Base-by-base conservation (phyloP, 768 basidiomycete genomes). In the Amanita rimosa region DNA sequence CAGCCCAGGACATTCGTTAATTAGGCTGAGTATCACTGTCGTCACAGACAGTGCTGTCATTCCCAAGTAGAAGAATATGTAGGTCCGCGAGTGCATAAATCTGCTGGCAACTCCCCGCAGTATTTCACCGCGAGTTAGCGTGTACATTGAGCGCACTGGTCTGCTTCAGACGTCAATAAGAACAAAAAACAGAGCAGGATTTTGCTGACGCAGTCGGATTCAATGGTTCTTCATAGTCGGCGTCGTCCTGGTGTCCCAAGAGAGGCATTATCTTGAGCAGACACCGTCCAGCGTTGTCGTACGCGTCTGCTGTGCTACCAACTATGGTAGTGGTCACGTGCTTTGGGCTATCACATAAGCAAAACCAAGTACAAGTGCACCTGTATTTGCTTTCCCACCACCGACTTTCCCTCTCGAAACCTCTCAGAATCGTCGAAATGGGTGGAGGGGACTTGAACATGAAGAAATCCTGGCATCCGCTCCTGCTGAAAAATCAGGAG, bases 381-480 rank as follows among this genome's bases (percentile, higher is more conserved):
- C 7, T 27, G 27, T 27, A n/a, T n/a, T n/a, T 36, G 37, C 26
- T 19, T 49, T 39, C 42, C 40, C 40, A 51, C 40, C 52, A 43
- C 27, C 37, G 47, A 49, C 22, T 40, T 51, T 58, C 61, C 44
- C 53, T 48, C 13, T 26, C 21, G 31, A 31, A 41, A n/a, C 13
- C 9, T 10, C 9, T 3, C 33, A 16, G 19, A 40, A 6, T 43
- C 17, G 57, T 58, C 75, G 96, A 85, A 59, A 97, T 97, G 94
- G 94, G 94, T 80, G 93, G 94, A 51, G 94, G 88, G 53, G 94
- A 97, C 66, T 75, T 97, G 63, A 98, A 98, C 62, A 98, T 98
- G 94, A 96, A 89, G 69, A 95, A 96, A 78, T 93, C 90, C 55
- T 97, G 94, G 94, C 94, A 97, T 65, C 94, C 94, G 77, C 83